A percentile compares a stretch with the other conserved stretches of the same genome.
These are phyloP conservation scores for Tricholomella constricta DNA, from an alignment of 768 basidiomycete genomes.

Conservation along the genomic window DNA sequence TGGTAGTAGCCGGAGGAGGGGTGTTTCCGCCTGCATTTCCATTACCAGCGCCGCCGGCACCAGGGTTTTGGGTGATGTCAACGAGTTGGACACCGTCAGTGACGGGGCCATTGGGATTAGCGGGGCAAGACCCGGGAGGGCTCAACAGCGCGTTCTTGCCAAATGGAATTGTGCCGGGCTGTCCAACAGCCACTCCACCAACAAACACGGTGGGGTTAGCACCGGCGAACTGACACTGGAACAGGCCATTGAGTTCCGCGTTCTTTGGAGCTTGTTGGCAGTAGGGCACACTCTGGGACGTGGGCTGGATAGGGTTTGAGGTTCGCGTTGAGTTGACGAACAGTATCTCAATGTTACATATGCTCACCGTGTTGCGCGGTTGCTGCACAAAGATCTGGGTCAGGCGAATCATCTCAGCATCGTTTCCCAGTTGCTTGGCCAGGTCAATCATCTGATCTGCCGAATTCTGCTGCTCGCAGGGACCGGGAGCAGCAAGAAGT, in stretches of 20 bases:
- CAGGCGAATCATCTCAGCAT: constrained; percentile 48
- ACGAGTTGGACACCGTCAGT: constrained; percentile 49
- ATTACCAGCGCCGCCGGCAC: constrained; percentile 21
- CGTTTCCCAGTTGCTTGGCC: constrained; percentile 43
- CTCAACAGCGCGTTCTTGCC: constrained; percentile 39
- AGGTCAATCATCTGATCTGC: constrained; percentile 55
- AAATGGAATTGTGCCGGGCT: constrained; percentile 54
- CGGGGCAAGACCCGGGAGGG: constrained; percentile 54
- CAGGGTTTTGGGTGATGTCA: constrained; percentile 36
- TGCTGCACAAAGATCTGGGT: constrained; percentile 60
- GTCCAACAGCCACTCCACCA: constrained; percentile 43
- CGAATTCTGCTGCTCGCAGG: constrained; percentile 58
- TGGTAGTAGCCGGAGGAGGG: constrained; percentile 5
- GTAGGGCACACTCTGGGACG: constrained; percentile 47
- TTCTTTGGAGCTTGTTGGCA: constrained; percentile 57
- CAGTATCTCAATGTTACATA: background rate
- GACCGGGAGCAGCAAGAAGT: constrained; percentile 57
- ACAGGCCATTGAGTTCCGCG: constrained; percentile 52
- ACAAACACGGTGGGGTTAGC: constrained; percentile 46
- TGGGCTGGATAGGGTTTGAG: constrained; percentile 33
- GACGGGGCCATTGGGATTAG: constrained; percentile 48
- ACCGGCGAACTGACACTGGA: constrained; percentile 60
- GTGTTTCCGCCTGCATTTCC: constrained; percentile 5
- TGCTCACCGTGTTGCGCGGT: constrained; percentile 53
- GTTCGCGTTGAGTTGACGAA: background rate